These are phyloP conservation scores for Akanthomyces muscarius DNA, from an alignment of 2,329 filamentous ascomycete genomes.

Conservation along the genomic window DNA sequence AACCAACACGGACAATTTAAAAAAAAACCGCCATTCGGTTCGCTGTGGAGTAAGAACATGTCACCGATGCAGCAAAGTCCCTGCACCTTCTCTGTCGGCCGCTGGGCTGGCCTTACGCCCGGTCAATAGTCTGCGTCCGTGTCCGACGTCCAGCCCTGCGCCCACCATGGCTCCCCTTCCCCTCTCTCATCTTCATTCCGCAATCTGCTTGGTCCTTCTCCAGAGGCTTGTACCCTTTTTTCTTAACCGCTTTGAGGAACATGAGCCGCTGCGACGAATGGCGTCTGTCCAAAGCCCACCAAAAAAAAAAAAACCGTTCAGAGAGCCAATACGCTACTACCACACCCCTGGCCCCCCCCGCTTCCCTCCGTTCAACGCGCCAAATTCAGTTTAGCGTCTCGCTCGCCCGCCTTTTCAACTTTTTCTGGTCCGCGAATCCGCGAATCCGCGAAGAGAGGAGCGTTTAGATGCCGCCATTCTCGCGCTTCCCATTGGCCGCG, in stretches of 20 bases:
- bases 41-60: not conserved
- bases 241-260: not conserved
- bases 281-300: not conserved
- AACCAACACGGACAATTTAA: slow-evolving; percentile 1
- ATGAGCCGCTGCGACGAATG: not conserved
- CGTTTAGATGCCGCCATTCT: not conserved
- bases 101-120: not conserved
- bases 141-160: not conserved
- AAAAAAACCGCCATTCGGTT: not conserved
- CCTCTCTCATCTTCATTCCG: no score
- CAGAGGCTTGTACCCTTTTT: not conserved
- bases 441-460: not conserved
- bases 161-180: not conserved
- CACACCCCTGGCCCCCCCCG: not conserved
- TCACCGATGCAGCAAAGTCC: not conserved
- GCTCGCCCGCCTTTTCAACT: not conserved
- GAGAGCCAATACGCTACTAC: not conserved
- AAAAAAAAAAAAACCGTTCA: not conserved
- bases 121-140: not conserved
- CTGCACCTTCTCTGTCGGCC: not conserved
- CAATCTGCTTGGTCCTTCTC: not conserved
- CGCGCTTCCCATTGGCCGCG: not conserved
- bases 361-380: not conserved
- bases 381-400: not conserved
- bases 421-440: no score